Evolutionary conservation across 1,284 basidiomycete genomes (phyloP), one percentile per base, ranked within the genome.

Genomic region (Vanrija sp.): DNA sequence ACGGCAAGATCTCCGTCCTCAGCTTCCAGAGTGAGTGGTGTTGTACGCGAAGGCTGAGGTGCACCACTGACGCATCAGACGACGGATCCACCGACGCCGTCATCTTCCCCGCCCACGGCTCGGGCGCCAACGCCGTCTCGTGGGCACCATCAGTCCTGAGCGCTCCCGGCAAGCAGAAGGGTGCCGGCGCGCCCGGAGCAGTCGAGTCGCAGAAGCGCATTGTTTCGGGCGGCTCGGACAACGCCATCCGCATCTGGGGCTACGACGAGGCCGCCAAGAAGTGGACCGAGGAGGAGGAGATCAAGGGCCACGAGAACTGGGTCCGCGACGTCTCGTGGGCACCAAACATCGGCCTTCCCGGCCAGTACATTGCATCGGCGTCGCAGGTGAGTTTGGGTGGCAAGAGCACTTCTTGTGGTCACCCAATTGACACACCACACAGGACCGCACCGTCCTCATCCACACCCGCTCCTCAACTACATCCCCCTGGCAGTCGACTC

Each of bases 281-380:
- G n/a, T 97, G 92, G 92, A 81, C 83, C 18, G 89, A 91, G 68
- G 92, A 95, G 75, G 91, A 93, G 67, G 83, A 82, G 1, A 83
- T 96, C 38, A 88, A 90, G 52, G 91, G 90, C 0, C 95, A 98
- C 76, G 85, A 87, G 1, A 94, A 98, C 78, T 98, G 95, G 95
- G 94, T 98, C 18, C 83, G 95, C 52, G 95, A 98, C 71, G 94
- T 98, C 21, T 91, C 94, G 0, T 98, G 94, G 89, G 93, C 93
- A 5, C 95, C 95, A 0, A 97, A 92, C 68, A 92, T 98, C 64
- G 95, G 95, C 0, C 82, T 98, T 16, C 90, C 94, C 0, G 85
- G 92, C 58, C 89, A 86, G 71, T 97, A 98, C 78, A 91, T 98
- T 61, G 95, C 95, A 10, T 93, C 91, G 2, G 93, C 92, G 0